Percentiles rank a stretch among this genome's conserved stretches.
Conservation (phyloP, 176 grass and related monocot genomes). For the Oryza longistaminata region DNA sequence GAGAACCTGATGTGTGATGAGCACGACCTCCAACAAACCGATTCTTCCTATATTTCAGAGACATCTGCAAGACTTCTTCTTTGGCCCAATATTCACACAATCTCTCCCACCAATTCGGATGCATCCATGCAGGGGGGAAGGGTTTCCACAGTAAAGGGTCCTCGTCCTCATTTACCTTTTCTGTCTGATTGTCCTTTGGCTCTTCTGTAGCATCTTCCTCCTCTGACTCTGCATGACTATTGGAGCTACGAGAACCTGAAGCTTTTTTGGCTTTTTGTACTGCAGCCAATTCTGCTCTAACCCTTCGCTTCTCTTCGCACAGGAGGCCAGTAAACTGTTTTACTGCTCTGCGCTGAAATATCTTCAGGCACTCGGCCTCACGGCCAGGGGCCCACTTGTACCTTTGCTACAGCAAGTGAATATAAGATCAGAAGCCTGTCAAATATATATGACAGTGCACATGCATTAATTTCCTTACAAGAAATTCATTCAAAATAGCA, state of each 20-base stretch:
- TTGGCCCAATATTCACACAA: slow-evolving; percentile 46
- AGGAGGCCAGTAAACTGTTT: slow-evolving; percentile 37
- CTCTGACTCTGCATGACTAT: neutral
- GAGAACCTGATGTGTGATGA: slow-evolving; percentile 44
- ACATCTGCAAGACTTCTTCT: slow-evolving; percentile 37
- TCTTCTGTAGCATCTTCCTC: slow-evolving; percentile 31
- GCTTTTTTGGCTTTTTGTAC: slow-evolving; percentile 3
- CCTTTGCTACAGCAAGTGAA: slow-evolving; percentile 37
- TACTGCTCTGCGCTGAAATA: slow-evolving; percentile 40
- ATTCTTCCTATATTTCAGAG: slow-evolving; percentile 37
- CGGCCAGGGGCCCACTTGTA: slow-evolving; percentile 44
- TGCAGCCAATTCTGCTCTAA: slow-evolving; percentile 26
- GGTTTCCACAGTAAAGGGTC: slow-evolving; percentile 39
- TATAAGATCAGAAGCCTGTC: neutral
- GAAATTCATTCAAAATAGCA: slow-evolving; percentile 47
- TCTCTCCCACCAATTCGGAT: slow-evolving; percentile 39
- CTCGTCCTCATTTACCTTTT: slow-evolving; percentile 10
- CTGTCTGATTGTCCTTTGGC: slow-evolving; percentile 19
- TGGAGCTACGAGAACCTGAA: neutral
- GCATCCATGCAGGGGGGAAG: slow-evolving; percentile 44
- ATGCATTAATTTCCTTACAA: slow-evolving; percentile 33
- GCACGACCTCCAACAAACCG: slow-evolving; percentile 29
- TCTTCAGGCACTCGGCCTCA: slow-evolving; percentile 41
- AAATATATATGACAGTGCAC: neutral
- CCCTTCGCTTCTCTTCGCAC: slow-evolving; percentile 36